Conservation (phyloP, 345 rosid species). For the Viola odorata region DNA sequence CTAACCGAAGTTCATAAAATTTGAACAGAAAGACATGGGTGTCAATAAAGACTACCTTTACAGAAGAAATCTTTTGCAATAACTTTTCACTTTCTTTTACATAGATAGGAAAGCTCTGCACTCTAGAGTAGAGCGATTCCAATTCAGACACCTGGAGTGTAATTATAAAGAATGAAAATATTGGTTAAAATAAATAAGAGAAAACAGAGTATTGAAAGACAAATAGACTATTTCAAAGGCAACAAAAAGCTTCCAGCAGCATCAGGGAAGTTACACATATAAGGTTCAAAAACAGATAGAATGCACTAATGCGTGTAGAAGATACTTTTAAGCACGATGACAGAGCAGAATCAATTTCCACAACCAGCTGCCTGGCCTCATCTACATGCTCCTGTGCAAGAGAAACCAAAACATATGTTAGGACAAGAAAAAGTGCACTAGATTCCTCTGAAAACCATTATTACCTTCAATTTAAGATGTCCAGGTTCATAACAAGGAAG, state of each 20-base stretch:
- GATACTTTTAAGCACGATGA: conserved; percentile 50
- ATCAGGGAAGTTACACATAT: conserved; percentile 1
- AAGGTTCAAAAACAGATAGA: background rate
- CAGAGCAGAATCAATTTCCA: conserved; percentile 49
- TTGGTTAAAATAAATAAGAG: conserved; percentile 7
- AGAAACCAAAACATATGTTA: conserved; percentile 10
- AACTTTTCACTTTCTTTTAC: conserved; percentile 45
- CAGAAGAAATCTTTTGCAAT: conserved; percentile 46
- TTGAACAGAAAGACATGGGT: background rate
- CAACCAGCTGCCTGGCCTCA: conserved; percentile 51
- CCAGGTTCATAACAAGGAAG: conserved; percentile 63
- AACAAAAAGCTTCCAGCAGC: background rate
- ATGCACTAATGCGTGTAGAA: background rate
- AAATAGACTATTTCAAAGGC: background rate
- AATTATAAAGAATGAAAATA: conserved; percentile 8
- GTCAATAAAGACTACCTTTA: conserved; percentile 46
- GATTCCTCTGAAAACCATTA: conserved; percentile 11
- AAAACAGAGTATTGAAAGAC: background rate
- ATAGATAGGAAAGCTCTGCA: conserved; percentile 48
- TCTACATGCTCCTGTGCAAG: conserved; percentile 54
- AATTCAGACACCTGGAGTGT: conserved; percentile 52
- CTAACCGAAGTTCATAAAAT: background rate
- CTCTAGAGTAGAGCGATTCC: conserved; percentile 56
- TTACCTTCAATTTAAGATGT: conserved; percentile 70
- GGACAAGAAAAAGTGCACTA: conserved; percentile 3